Evolutionary conservation across 805 yeast species (phyloP).

Genomic region (Sugiyamaella boreocaroliniensis): DNA sequence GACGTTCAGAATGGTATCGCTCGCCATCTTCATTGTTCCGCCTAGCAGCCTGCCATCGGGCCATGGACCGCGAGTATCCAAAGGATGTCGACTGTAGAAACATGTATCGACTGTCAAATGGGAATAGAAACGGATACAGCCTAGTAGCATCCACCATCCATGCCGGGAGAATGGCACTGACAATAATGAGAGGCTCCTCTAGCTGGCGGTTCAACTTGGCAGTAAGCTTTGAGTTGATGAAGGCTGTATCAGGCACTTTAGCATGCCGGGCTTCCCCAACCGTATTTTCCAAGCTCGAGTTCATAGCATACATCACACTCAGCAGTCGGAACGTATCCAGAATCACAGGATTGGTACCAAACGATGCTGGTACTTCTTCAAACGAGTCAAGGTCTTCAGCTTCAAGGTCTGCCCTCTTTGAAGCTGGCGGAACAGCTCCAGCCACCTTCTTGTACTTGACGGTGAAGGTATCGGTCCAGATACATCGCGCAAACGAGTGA

Average conservation of each 20-base stretch:
- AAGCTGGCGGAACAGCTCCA: conserved; percentile 11
- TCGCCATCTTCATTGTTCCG: conserved; percentile 32
- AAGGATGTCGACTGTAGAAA: conserved; percentile 83
- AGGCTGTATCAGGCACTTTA: conserved; percentile 29
- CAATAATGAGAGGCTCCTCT: conserved; percentile 83
- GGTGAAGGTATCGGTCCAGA: conserved; percentile 56
- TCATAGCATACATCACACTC: conserved; percentile 23
- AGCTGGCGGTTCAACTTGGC: conserved; percentile 81
- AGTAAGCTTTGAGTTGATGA: conserved; percentile 72
- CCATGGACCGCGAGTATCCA: conserved; percentile 79
- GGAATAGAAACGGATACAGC: conserved; percentile 73
- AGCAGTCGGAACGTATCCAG: conserved; percentile 22
- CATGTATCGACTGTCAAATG: conserved; percentile 69
- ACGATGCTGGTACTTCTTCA: conserved; percentile 19
- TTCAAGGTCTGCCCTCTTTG: conserved; percentile 13
- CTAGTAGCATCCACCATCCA: conserved; percentile 77
- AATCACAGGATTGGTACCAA: conserved; percentile 17
- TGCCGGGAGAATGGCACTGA: conserved; percentile 76
- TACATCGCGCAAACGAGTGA: conserved; percentile 11
- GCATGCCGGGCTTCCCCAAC: conserved; percentile 13
- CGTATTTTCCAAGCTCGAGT: conserved; percentile 8
- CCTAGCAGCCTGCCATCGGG: conserved; percentile 57
- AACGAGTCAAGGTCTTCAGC: conserved; percentile 21
- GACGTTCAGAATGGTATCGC: conserved; percentile 12
- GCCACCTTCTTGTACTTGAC: conserved; percentile 39